Base-by-base conservation (phyloP, 495 filamentous ascomycete genomes). In the Baudoinia panamericana region DNA sequence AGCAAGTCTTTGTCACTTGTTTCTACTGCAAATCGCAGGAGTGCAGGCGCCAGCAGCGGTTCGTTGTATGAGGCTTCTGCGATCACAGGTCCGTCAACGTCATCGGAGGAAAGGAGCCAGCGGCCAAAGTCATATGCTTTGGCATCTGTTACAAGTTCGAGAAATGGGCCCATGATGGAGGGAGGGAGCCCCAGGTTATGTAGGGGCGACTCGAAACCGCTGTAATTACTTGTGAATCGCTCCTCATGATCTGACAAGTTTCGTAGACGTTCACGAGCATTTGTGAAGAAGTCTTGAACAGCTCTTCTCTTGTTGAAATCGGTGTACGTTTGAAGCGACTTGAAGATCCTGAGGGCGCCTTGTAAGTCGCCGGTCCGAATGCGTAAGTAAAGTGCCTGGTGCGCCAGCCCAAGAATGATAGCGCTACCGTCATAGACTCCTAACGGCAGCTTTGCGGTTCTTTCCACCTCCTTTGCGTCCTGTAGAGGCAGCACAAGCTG, bases 61-160 rank as follows among this genome's bases (percentile, higher is more conserved):
- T 71, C 51, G 1, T 53, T 47, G 48, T 78, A 80, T 22, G 63
- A 41, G 18, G 43, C 46, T 5, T 45, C 39, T 29, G 63, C 55
- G n/a, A 80, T 70, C 0, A 69, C 19, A 19, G 72, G 72, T 4
- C 72, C 75, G 51, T 79, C 75, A 2, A 73, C 40, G 35, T 73
- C 72, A 22, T 66, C 43, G 8, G 65, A 66, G 44, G 65, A 65
- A 0, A 80, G 54, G 6, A 80, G 56, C 67, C 67, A 75, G 13
- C 64, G 56, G 12, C 70, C 76, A 30, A 78, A 62, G 5, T 64
- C 55, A 45, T 56, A 68, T 0, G 63, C 53, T 40, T 62, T 62
- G 13, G 62, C 53, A 5, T 61, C 54, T 0, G 67, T 69, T n/a
- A 63, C 55, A 11, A 78, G 50, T 41, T 77, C 69, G 24, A 80